phyloP scores from a whole-genome alignment of 2,329 filamentous ascomycete species.

The Chalaropsis thielavioides region DNA sequence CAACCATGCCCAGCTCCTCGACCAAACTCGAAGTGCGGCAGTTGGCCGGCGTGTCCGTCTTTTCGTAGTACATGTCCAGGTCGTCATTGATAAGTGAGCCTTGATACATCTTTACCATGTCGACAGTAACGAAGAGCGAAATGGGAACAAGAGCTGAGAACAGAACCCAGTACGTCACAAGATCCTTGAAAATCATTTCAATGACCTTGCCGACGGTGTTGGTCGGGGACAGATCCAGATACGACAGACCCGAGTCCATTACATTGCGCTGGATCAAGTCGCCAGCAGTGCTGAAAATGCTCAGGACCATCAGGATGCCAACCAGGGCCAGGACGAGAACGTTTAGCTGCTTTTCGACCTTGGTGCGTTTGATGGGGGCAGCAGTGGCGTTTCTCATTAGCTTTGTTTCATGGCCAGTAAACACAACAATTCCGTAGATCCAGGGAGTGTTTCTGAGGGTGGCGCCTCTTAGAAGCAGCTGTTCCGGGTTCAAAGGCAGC shows the following conservation, averaged over 20 bases:
- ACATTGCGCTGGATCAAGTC: slow-evolving; percentile 68
- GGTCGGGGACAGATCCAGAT: slow-evolving; percentile 53
- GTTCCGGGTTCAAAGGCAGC: slow-evolving; percentile 75
- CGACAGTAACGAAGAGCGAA: slow-evolving; percentile 92
- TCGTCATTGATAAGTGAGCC: slow-evolving; percentile 97
- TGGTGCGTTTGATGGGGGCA: slow-evolving; percentile 92
- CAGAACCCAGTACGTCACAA: slow-evolving; percentile 96
- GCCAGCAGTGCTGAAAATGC: slow-evolving; percentile 79
- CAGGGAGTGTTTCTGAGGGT: slow-evolving; percentile 92
- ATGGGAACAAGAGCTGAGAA: slow-evolving; percentile 96
- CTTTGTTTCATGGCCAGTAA: slow-evolving; percentile 90
- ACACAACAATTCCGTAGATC: slow-evolving; percentile 65
- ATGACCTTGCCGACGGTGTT: slow-evolving; percentile 42
- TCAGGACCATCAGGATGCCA: slow-evolving; percentile 66
- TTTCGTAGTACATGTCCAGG: slow-evolving; percentile 93
- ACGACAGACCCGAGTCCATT: slow-evolving; percentile 47
- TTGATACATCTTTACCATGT: slow-evolving; percentile 95
- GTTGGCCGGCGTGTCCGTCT: slow-evolving; percentile 86
- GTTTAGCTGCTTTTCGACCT: slow-evolving; percentile 89
- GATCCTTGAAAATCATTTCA: slow-evolving; percentile 77
- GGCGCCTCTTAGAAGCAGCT: slow-evolving; percentile 81
- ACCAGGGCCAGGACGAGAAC: slow-evolving; percentile 83
- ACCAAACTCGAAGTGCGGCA: slow-evolving; percentile 93
- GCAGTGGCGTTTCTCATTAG: slow-evolving; percentile 97
- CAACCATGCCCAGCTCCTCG: slow-evolving; percentile 93